Evolutionary conservation across 768 basidiomycete genomes (phyloP).

Genomic region (Mycena leptocephala): DNA sequence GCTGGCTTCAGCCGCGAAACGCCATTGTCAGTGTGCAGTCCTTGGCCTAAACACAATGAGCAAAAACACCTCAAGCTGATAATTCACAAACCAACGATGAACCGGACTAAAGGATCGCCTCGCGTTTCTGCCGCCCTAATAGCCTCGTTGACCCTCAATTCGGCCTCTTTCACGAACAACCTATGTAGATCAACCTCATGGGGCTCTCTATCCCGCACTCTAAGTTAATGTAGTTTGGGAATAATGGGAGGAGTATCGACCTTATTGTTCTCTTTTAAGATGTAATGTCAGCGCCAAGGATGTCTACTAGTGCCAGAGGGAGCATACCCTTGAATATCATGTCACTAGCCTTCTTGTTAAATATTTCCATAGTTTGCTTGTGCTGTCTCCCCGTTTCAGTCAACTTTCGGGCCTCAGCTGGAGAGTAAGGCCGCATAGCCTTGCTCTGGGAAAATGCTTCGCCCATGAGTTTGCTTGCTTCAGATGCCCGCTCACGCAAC

Average conservation of each 20-base stretch:
- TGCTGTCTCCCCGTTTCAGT: neutral
- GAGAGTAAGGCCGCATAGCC: no score
- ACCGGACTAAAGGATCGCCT: neutral
- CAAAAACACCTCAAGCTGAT: no score
- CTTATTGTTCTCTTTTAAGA: slow-evolving; percentile 29
- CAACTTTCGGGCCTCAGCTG: neutral
- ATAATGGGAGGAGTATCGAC: neutral
- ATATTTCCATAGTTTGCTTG: neutral
- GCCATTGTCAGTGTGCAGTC: slow-evolving; percentile 9
- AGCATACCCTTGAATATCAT: slow-evolving; percentile 26
- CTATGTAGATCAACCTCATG: slow-evolving; percentile 26
- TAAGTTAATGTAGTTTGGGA: neutral
- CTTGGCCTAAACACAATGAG: slow-evolving; percentile 22
- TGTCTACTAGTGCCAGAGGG: no score
- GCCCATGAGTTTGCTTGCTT: neutral
- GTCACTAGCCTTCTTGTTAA: slow-evolving; percentile 24
- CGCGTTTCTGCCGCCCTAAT: neutral
- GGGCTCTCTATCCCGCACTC: neutral
- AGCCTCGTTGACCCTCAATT: slow-evolving; percentile 8
- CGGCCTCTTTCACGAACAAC: slow-evolving; percentile 25
- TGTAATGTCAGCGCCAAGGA: no score
- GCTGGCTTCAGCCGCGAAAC: slow-evolving; percentile 3
- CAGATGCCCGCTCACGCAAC: slow-evolving; percentile 10
- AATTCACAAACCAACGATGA: slow-evolving; percentile 31
- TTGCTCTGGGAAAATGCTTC: neutral